These are phyloP conservation scores for Camellia oleifera DNA, from an alignment of 179 eudicot genomes.

Conservation along the genomic window DNA sequence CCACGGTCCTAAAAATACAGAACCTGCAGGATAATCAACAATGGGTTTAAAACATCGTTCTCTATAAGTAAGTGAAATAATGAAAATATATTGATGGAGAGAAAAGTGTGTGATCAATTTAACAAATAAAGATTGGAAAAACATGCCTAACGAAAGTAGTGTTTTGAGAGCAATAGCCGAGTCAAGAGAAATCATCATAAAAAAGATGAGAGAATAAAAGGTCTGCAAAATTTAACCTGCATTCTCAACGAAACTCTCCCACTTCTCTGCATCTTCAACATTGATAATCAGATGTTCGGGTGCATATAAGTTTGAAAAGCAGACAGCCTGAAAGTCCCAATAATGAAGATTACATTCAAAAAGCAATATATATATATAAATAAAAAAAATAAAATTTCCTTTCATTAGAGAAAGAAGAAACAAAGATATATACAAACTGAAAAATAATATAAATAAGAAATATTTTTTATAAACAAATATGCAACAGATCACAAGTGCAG, in stretches of 20 bases:
- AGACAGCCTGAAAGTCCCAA: conserved; percentile 60
- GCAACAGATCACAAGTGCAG: not conserved
- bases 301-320: conserved; percentile 87
- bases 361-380: no score
- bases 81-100: not conserved
- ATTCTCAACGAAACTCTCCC: conserved; percentile 90
- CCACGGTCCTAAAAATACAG: conserved; percentile 93
- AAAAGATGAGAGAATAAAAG: not conserved
- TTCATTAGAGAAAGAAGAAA: not conserved
- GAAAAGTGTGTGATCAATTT: not conserved
- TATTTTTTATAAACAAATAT: not conserved
- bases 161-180: not conserved
- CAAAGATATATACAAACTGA: not conserved
- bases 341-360: not conserved
- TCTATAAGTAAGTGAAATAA: not conserved
- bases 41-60: not conserved
- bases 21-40: conserved; percentile 44
- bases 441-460: not conserved
- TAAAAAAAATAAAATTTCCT: no score
- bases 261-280: conserved; percentile 93
- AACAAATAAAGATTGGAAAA: not conserved
- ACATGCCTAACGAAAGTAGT: not conserved
- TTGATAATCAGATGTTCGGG: conserved; percentile 96
- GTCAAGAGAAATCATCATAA: not conserved
- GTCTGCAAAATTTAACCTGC: conserved; percentile 54